Evolutionary conservation across 495 filamentous ascomycete genomes (phyloP), one percentile per base, ranked within the genome.

Genomic region (Chaetomium fimeti): DNA sequence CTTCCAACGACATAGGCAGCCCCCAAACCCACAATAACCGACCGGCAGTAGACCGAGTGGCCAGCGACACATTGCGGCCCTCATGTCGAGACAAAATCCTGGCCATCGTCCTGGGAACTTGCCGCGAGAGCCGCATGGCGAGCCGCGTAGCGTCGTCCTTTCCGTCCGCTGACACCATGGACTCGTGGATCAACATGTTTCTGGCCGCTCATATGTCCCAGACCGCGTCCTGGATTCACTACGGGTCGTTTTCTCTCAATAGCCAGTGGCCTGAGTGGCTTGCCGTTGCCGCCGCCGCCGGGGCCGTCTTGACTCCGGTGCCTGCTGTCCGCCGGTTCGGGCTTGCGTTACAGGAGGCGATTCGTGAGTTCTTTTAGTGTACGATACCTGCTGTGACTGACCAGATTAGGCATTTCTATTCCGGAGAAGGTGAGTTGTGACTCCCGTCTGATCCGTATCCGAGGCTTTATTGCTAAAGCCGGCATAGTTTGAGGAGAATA

Each of bases 151-250:
- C 85, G 32, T 81, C 82, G 40, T 84, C 84, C 0, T 88, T 89
- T 66, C 87, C 87, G 0, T 83, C 84, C 4, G 78, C 79, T 0
- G 83, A 85, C 42, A 66, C 86, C 2, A 75, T 89, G 49, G 84
- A 88, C 66, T 82, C 76, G 16, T 74, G 88, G 56, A 83, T 88
- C 16, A 85, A 89, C 56, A 78, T 82, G 53, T 89, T 84, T 45
- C 77, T 89, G 15, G 79, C 79, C 2, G 75, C 78, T 0, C 84
- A 87, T 18, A 70, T 70, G 0, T 78, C 77, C 20, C 75, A 77
- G 15, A 75, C 82, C 0, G 82, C 82, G 40, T 75, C 79, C 15
- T 88, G 82, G 78, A 81, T 89, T 20, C 85, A 89, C 69, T 79
- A 77, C 12, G 78, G 82, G 2, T 85, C 82, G 0, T 84, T 89